phyloP scores from a whole-genome alignment of 768 basidiomycete genomes.

The Boletus tomentosulus region DNA sequence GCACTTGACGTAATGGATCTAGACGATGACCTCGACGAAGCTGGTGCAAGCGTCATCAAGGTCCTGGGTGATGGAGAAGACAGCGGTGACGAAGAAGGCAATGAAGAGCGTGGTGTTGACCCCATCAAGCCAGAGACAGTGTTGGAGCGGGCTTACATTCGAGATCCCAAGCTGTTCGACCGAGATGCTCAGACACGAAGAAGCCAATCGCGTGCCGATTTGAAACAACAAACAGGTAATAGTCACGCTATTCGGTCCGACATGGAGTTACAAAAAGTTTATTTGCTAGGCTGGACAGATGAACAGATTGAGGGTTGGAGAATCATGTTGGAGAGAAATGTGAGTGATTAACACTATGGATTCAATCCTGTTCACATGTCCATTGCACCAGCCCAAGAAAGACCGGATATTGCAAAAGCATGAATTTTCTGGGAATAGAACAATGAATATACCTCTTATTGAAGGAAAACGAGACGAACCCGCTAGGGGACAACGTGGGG shows the following conservation, averaged over 20 bases:
- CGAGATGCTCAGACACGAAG: conserved; percentile 70
- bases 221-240: conserved; percentile 66
- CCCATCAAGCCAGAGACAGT: conserved; percentile 50
- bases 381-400: conserved; percentile 55
- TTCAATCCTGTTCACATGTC: conserved; percentile 9
- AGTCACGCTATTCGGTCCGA: neutral
- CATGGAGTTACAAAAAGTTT: neutral
- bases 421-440: conserved; percentile 66
- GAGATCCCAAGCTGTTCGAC: conserved; percentile 71
- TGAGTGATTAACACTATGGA: conserved; percentile 37
- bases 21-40: conserved; percentile 54
- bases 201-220: conserved; percentile 58
- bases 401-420: conserved; percentile 72
- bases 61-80: conserved; percentile 58
- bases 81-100: conserved; percentile 36
- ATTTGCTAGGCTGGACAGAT: conserved; percentile 59
- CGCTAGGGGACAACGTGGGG: conserved; percentile 15
- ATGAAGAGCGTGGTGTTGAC: conserved; percentile 23
- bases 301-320: conserved; percentile 92
- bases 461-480: neutral
- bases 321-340: conserved; percentile 86
- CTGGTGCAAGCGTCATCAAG: conserved; percentile 38
- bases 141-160: conserved; percentile 74
- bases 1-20: conserved; percentile 34
- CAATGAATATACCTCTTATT: conserved; percentile 7